phyloP scores from a whole-genome alignment of 129 eudicot species.

The Flaveria robusta region DNA sequence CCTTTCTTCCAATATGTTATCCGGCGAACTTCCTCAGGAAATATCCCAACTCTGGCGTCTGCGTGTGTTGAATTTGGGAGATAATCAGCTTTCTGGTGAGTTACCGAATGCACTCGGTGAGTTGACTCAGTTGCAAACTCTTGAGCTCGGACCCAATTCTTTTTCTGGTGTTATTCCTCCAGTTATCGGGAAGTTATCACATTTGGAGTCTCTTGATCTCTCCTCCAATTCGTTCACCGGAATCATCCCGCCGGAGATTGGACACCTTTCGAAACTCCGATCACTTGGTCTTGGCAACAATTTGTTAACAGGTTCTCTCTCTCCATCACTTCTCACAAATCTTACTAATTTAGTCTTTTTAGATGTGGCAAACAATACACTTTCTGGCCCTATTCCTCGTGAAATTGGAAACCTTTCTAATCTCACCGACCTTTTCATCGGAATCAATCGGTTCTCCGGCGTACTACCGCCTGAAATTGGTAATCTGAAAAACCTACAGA shows the following conservation, averaged over 20 bases:
- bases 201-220: constrained; percentile 52
- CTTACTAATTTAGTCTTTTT: constrained; percentile 41
- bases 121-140: constrained; percentile 45
- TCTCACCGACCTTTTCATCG: constrained; percentile 65
- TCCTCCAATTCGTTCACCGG: constrained; percentile 64
- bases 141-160: constrained; percentile 61
- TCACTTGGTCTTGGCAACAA: constrained; percentile 62
- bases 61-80: constrained; percentile 42
- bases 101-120: constrained; percentile 57
- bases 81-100: constrained; percentile 56
- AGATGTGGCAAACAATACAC: constrained; percentile 70
- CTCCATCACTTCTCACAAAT: constrained; percentile 37
- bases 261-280: constrained; percentile 39
- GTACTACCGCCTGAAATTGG: constrained; percentile 68
- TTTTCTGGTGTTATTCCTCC: constrained; percentile 57
- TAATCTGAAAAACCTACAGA: constrained; percentile 42
- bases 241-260: constrained; percentile 48
- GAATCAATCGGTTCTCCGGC: constrained; percentile 70
- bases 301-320: constrained; percentile 51
- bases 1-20: constrained; percentile 55
- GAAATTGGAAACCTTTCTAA: constrained; percentile 48
- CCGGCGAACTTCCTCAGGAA: constrained; percentile 40
- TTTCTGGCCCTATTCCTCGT: constrained; percentile 55
- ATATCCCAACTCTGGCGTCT: constrained; percentile 44
- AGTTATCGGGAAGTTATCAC: constrained; percentile 40